Evolutionary conservation across 1,139 yeast genomes (phyloP).

Genomic region (Nakaseomyces kungkrabaensis): DNA sequence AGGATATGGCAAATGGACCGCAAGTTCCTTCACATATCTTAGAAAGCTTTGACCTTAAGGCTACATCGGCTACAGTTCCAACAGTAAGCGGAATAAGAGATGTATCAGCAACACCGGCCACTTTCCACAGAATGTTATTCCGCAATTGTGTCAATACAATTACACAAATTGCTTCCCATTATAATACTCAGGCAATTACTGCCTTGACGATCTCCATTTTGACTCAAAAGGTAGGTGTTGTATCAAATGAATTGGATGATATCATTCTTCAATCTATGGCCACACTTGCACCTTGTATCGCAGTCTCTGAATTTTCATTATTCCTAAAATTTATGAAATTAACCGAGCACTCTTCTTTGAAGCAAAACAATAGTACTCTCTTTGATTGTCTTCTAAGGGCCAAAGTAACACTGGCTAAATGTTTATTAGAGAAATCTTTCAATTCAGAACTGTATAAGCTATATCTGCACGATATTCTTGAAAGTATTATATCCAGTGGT

Average conservation of each 20-base stretch:
- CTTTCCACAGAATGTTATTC: conserved; percentile 25
- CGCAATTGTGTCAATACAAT: conserved; percentile 63
- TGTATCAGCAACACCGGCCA: conserved; percentile 5
- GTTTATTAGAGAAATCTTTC: conserved; percentile 32
- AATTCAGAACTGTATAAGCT: conserved; percentile 41
- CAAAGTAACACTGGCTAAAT: conserved; percentile 44
- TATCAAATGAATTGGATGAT: conserved; percentile 33
- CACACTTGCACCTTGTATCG: conserved; percentile 42
- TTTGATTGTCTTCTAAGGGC: conserved; percentile 38
- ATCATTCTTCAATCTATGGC: conserved; percentile 43
- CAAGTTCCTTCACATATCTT: not conserved
- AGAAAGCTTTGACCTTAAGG: not conserved
- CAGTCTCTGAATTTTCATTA: conserved; percentile 43
- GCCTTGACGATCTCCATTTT: conserved; percentile 74
- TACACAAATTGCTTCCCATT: conserved; percentile 58
- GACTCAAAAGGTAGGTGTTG: conserved; percentile 61
- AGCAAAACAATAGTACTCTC: conserved; percentile 29
- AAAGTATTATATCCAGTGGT: conserved; percentile 64
- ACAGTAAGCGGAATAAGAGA: not conserved
- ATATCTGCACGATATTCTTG: conserved; percentile 58
- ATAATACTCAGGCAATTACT: conserved; percentile 68
- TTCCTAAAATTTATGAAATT: conserved; percentile 40
- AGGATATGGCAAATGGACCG: not conserved
- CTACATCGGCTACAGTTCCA: conserved; percentile 1
- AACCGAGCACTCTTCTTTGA: conserved; percentile 30